Evolutionary conservation across 1,284 basidiomycete genomes (phyloP).

Genomic region (Agroathelia rolfsii): DNA sequence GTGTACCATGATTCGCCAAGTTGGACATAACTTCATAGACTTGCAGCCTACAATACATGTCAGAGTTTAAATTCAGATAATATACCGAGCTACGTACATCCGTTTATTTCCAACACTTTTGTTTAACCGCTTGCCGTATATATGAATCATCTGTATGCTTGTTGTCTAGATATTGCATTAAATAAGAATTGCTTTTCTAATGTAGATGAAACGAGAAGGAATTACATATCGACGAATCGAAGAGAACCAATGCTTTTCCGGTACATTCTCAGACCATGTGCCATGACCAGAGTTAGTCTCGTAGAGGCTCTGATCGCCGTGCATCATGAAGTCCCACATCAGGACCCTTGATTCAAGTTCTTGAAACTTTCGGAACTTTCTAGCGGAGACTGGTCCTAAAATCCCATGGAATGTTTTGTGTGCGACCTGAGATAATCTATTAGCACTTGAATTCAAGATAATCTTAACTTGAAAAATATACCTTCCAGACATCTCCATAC

Average conservation of each 20-base stretch:
- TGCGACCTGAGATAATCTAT: too few relatives aligned
- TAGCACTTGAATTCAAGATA: too few relatives aligned
- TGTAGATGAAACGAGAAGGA: conserved; percentile 1
- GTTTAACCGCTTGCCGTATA: conserved; percentile 16
- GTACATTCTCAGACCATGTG: too few relatives aligned
- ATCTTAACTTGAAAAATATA: conserved; percentile 5
- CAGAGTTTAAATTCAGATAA: neutral
- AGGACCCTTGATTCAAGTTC: conserved; percentile 19
- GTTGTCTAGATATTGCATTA: conserved; percentile 17
- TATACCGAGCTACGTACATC: conserved; percentile 9
- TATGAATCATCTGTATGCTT: conserved; percentile 16
- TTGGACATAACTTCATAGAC: conserved; percentile 18
- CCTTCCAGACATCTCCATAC: conserved; percentile 21
- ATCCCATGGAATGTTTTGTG: conserved; percentile 15
- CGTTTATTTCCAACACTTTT: conserved; percentile 13
- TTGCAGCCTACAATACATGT: conserved; percentile 12
- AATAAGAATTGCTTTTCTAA: too few relatives aligned
- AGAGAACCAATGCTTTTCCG: conserved; percentile 21
- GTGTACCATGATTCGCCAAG: conserved; percentile 16
- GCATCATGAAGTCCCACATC: conserved; percentile 15
- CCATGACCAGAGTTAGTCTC: conserved; percentile 11
- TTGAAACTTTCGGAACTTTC: conserved; percentile 15
- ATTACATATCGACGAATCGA: conserved; percentile 19
- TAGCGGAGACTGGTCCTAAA: conserved; percentile 16
- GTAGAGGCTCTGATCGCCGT: conserved; percentile 11